These are phyloP conservation scores for Amanita molliuscula DNA, from an alignment of 768 basidiomycete species.

Conservation along the genomic window DNA sequence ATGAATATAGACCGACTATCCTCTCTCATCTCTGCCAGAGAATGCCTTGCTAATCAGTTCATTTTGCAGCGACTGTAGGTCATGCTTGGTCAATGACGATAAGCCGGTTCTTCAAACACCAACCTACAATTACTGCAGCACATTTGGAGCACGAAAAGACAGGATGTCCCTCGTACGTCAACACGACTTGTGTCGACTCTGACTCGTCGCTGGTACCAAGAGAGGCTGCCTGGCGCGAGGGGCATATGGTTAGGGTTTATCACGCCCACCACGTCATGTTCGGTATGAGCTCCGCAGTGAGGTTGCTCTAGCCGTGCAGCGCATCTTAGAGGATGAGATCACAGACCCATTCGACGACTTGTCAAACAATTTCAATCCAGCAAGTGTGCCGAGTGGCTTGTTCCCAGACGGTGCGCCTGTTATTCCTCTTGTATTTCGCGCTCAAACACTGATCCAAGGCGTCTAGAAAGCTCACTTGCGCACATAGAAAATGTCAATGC, in stretches of 20 bases:
- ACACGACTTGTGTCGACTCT: constrained; percentile 42
- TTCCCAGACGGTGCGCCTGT: constrained; percentile 62
- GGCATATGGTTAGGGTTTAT: constrained; percentile 6
- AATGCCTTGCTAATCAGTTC: constrained; percentile 81
- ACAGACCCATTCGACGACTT: constrained; percentile 50
- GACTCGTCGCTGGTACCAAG: constrained; percentile 21
- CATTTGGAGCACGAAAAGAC: constrained; percentile 61
- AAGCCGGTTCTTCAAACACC: background rate
- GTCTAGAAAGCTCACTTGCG: constrained; percentile 62
- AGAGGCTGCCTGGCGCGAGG: constrained; percentile 8
- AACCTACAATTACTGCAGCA: constrained; percentile 56
- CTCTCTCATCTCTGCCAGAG: constrained; percentile 73
- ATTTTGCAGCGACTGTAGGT: constrained; percentile 63
- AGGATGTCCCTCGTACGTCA: constrained; percentile 56
- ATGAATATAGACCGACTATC: constrained; percentile 48
- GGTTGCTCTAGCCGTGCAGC: constrained; percentile 59
- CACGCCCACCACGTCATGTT: constrained; percentile 19
- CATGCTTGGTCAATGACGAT: background rate
- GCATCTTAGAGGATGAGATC: constrained; percentile 44
- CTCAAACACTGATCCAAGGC: constrained; percentile 11
- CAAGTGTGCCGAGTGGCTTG: constrained; percentile 52
- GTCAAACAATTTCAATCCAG: constrained; percentile 44
- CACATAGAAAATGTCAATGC: constrained; percentile 65
- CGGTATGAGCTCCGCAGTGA: constrained; percentile 51
- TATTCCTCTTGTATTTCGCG: background rate